Evolutionary conservation across 129 eudicot species (phyloP), one percentile per base, ranked within the genome.

Genomic region (Lactuca sativa): DNA sequence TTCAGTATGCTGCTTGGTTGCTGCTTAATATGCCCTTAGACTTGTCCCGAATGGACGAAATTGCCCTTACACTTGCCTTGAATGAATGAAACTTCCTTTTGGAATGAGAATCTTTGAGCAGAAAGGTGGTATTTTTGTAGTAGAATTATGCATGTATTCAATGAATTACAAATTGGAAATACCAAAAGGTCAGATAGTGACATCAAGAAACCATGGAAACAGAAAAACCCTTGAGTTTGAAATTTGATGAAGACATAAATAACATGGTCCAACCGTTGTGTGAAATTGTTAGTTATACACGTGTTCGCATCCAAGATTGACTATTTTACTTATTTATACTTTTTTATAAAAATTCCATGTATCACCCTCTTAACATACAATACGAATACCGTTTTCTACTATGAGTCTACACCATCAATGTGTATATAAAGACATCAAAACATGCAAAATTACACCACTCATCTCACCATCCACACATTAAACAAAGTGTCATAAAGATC

Each of bases 231-330:
- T 68, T 7, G 70, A 61, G 61, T 61, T 72, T 72, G 72, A 74
- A 72, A 77, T 49, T 33, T 67, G 62, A 58, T 37, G 16, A 66
- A 44, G 33, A 52, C 56, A 60, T 25, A 67, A 66, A 21, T 41
- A 55, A 9, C 4, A 47, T 30, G 68, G 75, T 59, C 78, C 69
- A 67, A 71, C 56, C 14, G 14, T 47, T 54, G 75, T 76, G 75
- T 75, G 76, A 66, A 72, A 66, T 18, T 72, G 43, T 40, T 71
- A 62, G 57, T 51, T 70, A 34, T 63, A 54, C 82, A 79, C 71
- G 49, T 69, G 74, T 67, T 66, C 67, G 25, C 73, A 74, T 80
- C 41, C 64, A 83, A 55, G 75, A 80, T 77, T 76, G 63, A 69
- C 71, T 66, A 62, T 4, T 48, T 8, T 56, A 15, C 59, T 37